These are phyloP conservation scores for Chaetomium strumarium DNA, from an alignment of 2,329 filamentous ascomycete genomes.

Conservation along the genomic window DNA sequence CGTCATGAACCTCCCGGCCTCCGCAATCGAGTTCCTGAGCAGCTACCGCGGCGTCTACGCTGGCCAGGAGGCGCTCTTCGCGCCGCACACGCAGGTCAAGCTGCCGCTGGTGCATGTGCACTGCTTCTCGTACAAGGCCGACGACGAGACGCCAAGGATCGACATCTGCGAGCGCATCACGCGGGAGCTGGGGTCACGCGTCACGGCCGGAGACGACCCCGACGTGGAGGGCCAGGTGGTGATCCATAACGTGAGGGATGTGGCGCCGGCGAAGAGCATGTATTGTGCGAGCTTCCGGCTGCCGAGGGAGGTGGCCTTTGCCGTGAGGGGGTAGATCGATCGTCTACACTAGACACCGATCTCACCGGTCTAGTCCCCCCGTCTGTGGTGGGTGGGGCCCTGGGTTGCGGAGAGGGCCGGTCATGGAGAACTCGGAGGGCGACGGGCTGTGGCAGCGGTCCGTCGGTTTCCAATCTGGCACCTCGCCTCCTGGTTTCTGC, in stretches of 20 bases:
- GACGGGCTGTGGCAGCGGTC: background rate
- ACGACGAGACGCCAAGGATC: slow-evolving; percentile 59
- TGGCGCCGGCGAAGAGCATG: slow-evolving; percentile 92
- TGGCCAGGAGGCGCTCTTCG: slow-evolving; percentile 61
- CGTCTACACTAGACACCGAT: background rate
- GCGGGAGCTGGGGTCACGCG: slow-evolving; percentile 50
- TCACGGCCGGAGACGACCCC: slow-evolving; percentile 46
- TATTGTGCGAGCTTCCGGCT: slow-evolving; percentile 91
- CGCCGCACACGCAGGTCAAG: slow-evolving; percentile 49
- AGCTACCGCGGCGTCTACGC: slow-evolving; percentile 74
- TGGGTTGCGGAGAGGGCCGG: no score
- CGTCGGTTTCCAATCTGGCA: background rate
- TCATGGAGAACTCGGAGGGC: background rate
- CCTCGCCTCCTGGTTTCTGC: background rate
- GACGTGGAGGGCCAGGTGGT: slow-evolving; percentile 43
- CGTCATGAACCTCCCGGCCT: slow-evolving; percentile 95
- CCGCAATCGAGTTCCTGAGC: slow-evolving; percentile 75
- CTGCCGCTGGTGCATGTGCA: slow-evolving; percentile 89
- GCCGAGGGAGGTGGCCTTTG: slow-evolving; percentile 77
- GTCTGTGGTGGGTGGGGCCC: no score
- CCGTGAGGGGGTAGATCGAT: slow-evolving; percentile 28
- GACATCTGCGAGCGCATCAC: slow-evolving; percentile 65
- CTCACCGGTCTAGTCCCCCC: background rate
- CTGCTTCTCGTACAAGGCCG: slow-evolving; percentile 81
- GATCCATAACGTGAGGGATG: slow-evolving; percentile 70